Evolutionary conservation across 2,329 filamentous ascomycete genomes (phyloP).

Genomic region (Fusarium euwallaceae): DNA sequence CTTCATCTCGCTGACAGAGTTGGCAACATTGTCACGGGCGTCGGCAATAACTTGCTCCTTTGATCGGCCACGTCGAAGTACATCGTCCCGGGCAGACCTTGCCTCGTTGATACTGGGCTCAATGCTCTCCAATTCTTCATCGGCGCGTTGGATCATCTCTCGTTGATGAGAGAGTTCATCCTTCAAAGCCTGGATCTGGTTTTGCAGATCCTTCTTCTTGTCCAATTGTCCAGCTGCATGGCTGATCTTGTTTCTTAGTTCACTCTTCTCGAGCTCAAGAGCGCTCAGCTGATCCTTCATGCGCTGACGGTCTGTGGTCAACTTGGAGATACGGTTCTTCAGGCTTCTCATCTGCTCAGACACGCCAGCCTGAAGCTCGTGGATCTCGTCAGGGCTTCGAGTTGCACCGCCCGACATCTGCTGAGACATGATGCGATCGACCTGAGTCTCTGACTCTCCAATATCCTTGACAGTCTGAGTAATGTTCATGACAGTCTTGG

Average conservation of each 20-base stretch:
- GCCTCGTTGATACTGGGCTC: conserved; percentile 82
- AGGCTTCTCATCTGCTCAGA: conserved; percentile 75
- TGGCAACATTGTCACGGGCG: conserved; percentile 77
- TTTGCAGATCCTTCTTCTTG: conserved; percentile 79
- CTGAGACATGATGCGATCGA: conserved; percentile 80
- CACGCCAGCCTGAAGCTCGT: conserved; percentile 77
- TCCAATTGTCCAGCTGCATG: conserved; percentile 81
- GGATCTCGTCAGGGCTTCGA: conserved; percentile 85
- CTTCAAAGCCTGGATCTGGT: conserved; percentile 80
- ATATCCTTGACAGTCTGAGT: conserved; percentile 80
- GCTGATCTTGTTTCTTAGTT: conserved; percentile 79
- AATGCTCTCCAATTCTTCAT: conserved; percentile 80
- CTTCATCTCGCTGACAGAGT: conserved; percentile 82
- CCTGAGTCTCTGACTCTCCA: conserved; percentile 76
- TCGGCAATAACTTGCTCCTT: conserved; percentile 80
- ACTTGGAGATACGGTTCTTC: conserved; percentile 74
- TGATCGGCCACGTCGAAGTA: conserved; percentile 76
- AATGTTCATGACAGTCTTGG: conserved; percentile 82
- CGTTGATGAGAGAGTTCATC: conserved; percentile 77
- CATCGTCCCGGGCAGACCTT: conserved; percentile 81
- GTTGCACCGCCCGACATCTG: conserved; percentile 76
- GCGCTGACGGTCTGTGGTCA: conserved; percentile 79
- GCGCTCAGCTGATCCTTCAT: conserved; percentile 75
- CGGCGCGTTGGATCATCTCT: conserved; percentile 75
- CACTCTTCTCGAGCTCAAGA: conserved; percentile 82